Conservation (phyloP, 2,329 filamentous ascomycete genomes). For the Claviceps africana region DNA sequence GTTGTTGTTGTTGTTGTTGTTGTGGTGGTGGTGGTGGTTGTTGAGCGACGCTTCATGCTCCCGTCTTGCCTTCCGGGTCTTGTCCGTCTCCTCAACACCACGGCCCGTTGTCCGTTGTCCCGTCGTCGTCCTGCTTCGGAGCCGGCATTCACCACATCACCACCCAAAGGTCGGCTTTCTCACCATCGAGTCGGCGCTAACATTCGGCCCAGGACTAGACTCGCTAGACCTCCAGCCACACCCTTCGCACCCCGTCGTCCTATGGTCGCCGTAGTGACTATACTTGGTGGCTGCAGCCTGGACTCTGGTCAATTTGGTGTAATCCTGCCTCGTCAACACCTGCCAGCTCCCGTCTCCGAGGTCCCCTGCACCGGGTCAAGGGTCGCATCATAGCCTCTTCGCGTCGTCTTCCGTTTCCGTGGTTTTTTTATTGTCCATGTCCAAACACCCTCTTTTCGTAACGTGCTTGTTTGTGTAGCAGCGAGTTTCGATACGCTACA, state of each 20-base stretch:
- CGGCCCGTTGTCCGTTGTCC: neutral
- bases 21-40: too few relatives aligned
- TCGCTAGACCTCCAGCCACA: neutral
- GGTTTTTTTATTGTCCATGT: neutral
- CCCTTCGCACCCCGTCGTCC: neutral
- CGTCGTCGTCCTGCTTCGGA: neutral
- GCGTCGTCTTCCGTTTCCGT: neutral
- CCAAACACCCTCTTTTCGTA: neutral
- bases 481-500: too few relatives aligned
- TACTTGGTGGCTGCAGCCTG: neutral
- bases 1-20: neutral
- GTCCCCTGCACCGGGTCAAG: neutral
- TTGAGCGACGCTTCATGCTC: too few relatives aligned
- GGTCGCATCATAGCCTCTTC: neutral
- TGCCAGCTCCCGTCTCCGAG: neutral
- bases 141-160: neutral
- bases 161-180: neutral
- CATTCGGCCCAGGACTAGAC: neutral
- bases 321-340: conserved; percentile 1
- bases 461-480: neutral
- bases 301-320: neutral
- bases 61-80: neutral
- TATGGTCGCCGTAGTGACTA: neutral
- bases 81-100: neutral
- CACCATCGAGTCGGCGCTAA: neutral